Percentiles rank a stretch among this genome's conserved stretches.
phyloP scores from a whole-genome alignment of 441 rosid genomes.

The Pelargonium fulgidum region DNA sequence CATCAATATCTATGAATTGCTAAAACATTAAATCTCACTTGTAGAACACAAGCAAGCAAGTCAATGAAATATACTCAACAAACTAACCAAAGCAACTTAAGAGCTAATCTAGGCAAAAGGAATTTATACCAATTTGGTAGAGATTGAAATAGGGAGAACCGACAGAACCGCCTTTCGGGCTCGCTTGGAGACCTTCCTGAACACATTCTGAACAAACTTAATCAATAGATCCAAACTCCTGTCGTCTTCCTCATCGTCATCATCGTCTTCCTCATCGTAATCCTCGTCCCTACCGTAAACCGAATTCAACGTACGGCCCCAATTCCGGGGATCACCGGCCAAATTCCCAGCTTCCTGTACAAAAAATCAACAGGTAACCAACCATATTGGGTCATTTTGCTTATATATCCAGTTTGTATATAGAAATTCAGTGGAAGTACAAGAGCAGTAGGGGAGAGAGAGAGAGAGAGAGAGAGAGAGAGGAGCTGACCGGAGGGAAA shows the following conservation, averaged over 20 bases:
- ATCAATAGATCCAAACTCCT: constrained; percentile 77
- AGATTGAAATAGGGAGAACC: constrained; percentile 56
- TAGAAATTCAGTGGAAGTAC: neutral
- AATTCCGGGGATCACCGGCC: constrained; percentile 45
- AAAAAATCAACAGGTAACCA: neutral
- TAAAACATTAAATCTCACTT: neutral
- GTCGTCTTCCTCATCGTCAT: constrained; percentile 57
- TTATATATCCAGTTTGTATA: no score
- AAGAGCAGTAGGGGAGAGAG: no score
- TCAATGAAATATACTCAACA: neutral
- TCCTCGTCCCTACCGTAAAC: constrained; percentile 25
- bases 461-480: no score
- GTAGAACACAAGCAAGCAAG: neutral
- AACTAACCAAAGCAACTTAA: neutral
- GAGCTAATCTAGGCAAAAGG: neutral
- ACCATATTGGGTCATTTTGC: neutral
- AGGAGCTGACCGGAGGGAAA: constrained; percentile 31
- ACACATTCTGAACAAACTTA: constrained; percentile 59
- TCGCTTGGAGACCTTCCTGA: constrained; percentile 54
- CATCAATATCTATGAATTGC: neutral
- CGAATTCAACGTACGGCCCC: constrained; percentile 57
- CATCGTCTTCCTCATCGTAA: constrained; percentile 41
- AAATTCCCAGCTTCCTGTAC: constrained; percentile 33
- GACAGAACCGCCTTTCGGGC: constrained; percentile 73
- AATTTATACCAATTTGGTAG: constrained; percentile 47